phyloP scores from a whole-genome alignment of 1,139 yeast genomes.

The Blastobotrys aristatus region DNA sequence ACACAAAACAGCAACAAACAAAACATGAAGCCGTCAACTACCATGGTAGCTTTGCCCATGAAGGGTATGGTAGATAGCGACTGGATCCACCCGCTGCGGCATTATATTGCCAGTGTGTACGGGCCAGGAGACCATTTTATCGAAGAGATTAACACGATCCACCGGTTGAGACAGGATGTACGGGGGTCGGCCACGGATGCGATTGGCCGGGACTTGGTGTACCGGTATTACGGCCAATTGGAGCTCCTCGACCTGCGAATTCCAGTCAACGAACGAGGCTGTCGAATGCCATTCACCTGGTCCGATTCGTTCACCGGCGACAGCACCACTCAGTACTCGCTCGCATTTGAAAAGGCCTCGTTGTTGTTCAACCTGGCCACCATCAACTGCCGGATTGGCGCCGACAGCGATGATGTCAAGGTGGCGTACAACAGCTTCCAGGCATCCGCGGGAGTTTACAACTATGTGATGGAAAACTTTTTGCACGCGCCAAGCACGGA shows the following conservation, averaged over 20 bases:
- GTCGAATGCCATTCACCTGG: conserved; percentile 71
- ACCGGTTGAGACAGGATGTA: conserved; percentile 58
- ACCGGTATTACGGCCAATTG: conserved; percentile 73
- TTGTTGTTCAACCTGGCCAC: conserved; percentile 71
- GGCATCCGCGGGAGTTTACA: conserved; percentile 74
- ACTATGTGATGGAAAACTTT: conserved; percentile 72
- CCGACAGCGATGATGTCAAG: conserved; percentile 49
- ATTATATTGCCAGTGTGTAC: conserved; percentile 56
- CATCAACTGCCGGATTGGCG: conserved; percentile 46
- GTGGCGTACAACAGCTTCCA: conserved; percentile 59
- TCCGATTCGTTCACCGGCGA: conserved; percentile 58
- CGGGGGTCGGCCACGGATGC: conserved; percentile 43
- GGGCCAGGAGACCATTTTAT: conserved; percentile 58
- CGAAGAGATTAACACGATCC: conserved; percentile 51
- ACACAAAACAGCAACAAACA: no score
- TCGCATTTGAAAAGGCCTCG: conserved; percentile 89
- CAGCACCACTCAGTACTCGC: conserved; percentile 55
- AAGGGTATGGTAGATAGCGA: conserved; percentile 59
- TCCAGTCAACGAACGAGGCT: conserved; percentile 56
- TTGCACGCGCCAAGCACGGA: conserved; percentile 87
- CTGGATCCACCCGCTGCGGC: conserved; percentile 60
- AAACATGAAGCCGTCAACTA: conserved; percentile 8
- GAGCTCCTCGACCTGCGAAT: conserved; percentile 74
- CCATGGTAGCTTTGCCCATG: conserved; percentile 40
- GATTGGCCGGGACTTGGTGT: conserved; percentile 48